Conservation (phyloP, 2,329 filamentous ascomycete genomes). For the Fusarium redolens region DNA sequence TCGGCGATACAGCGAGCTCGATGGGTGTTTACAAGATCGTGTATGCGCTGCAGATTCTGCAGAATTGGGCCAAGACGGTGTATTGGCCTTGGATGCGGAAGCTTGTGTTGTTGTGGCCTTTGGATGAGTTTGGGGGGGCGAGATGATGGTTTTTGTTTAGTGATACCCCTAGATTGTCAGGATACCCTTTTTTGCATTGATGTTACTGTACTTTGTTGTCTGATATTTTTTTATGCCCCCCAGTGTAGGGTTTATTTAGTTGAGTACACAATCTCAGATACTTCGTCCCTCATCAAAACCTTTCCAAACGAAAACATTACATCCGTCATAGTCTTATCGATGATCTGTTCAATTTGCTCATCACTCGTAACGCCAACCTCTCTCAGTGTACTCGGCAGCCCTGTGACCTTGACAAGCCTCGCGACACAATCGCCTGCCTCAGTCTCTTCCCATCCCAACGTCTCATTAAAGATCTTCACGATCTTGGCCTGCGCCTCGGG, state of each 20-base stretch:
- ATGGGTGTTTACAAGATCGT: slow-evolving; percentile 8
- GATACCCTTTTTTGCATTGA: background rate
- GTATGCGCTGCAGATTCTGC: background rate
- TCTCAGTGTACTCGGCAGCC: background rate
- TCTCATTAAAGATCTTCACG: slow-evolving; percentile 3
- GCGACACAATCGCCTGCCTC: slow-evolving; percentile 12
- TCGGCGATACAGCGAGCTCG: slow-evolving; percentile 1
- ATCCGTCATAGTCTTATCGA: slow-evolving; percentile 25
- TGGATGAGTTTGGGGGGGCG: background rate
- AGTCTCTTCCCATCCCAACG: slow-evolving; percentile 1
- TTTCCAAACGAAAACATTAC: slow-evolving; percentile 21
- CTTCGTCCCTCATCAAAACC: background rate
- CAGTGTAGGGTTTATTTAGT: background rate
- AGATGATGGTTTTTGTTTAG: background rate
- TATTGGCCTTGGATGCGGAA: slow-evolving; percentile 10
- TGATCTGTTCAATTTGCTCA: slow-evolving; percentile 15
- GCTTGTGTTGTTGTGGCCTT: background rate
- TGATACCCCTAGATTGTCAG: background rate
- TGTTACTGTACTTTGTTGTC: background rate
- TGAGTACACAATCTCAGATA: slow-evolving; percentile 13
- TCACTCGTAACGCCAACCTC: slow-evolving; percentile 6
- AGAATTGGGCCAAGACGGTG: background rate
- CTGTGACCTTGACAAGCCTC: background rate
- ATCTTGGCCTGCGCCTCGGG: background rate
- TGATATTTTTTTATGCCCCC: background rate